Conservation (phyloP, 139 green algal genomes). For the Deuterostichococcus epilithicus region DNA sequence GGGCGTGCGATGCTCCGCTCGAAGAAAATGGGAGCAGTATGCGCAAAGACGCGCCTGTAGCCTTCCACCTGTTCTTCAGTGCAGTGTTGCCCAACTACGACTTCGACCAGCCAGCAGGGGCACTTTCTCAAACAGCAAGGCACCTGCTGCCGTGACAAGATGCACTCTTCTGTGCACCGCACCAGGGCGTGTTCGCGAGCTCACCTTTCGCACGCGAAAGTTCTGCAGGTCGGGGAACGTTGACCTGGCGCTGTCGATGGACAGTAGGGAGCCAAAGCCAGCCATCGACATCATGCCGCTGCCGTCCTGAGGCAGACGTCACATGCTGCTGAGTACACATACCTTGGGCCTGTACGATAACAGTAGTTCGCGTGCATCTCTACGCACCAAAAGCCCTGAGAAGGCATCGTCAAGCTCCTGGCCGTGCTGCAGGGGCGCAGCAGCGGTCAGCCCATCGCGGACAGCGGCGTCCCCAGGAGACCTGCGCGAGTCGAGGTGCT, state of each 20-base stretch:
- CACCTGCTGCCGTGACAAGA: neutral
- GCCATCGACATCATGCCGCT: slow-evolving; percentile 64
- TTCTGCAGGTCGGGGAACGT: slow-evolving; percentile 81
- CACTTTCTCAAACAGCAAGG: neutral
- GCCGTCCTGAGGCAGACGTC: neutral
- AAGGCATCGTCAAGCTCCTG: neutral
- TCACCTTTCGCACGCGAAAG: slow-evolving; percentile 61
- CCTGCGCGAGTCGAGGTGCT: too few relatives aligned
- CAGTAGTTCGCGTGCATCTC: neutral
- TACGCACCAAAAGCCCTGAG: neutral
- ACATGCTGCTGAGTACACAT: neutral
- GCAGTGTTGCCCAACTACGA: too few relatives aligned
- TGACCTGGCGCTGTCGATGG: slow-evolving; percentile 45
- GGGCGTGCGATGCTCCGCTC: slow-evolving; percentile 69
- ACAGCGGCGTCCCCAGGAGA: too few relatives aligned
- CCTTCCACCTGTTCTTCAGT: slow-evolving; percentile 42
- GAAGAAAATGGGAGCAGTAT: slow-evolving; percentile 83
- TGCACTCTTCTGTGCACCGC: neutral
- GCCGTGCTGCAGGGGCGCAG: neutral
- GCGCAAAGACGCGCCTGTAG: slow-evolving; percentile 83
- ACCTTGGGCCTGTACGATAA: too few relatives aligned
- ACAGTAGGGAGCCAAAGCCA: slow-evolving; percentile 76
- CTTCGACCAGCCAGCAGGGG: too few relatives aligned
- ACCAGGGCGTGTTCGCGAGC: neutral
- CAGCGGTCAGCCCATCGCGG: too few relatives aligned